phyloP scores from a whole-genome alignment of 352 stramenopile species.

The Pythium diclinum region DNA sequence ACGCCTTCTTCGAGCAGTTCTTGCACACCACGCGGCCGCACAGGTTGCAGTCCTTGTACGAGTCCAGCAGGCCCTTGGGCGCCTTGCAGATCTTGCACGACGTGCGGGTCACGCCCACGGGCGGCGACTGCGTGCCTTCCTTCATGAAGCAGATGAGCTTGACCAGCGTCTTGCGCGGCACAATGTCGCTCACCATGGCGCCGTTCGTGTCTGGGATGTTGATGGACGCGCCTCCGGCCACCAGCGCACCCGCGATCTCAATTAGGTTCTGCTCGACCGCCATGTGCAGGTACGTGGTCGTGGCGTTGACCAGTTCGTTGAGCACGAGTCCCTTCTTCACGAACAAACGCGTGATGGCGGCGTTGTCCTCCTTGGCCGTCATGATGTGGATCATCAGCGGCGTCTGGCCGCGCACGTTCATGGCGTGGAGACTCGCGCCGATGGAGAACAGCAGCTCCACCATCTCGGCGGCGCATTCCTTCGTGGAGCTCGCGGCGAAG shows the following conservation, averaged over 20 bases:
- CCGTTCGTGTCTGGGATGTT: conserved; percentile 80
- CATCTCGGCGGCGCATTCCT: conserved; percentile 55
- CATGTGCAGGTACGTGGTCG: conserved; percentile 82
- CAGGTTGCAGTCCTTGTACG: conserved; percentile 69
- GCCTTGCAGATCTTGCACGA: conserved; percentile 85
- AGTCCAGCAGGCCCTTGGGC: conserved; percentile 69
- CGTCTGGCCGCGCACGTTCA: conserved; percentile 82
- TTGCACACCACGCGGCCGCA: conserved; percentile 79
- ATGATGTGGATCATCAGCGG: conserved; percentile 83
- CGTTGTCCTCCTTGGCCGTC: conserved; percentile 59
- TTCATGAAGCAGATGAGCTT: conserved; percentile 78
- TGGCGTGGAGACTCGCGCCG: conserved; percentile 51
- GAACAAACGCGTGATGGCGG: conserved; percentile 53
- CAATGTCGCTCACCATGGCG: conserved; percentile 73
- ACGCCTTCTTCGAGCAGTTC: conserved; percentile 77
- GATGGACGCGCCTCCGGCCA: conserved; percentile 73
- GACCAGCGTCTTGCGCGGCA: conserved; percentile 73
- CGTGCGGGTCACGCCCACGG: conserved; percentile 48
- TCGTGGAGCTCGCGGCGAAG: conserved; percentile 67
- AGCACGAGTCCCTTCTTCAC: conserved; percentile 46
- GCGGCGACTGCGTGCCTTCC: conserved; percentile 65
- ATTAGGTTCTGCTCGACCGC: conserved; percentile 61
- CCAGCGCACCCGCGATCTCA: conserved; percentile 63
- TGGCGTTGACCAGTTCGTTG: conserved; percentile 71
- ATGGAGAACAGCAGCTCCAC: conserved; percentile 68